A percentile compares a stretch with the other conserved stretches of the same genome.
These are phyloP conservation scores for Calocera cornea DNA, from an alignment of 768 basidiomycete species.

Conservation along the genomic window DNA sequence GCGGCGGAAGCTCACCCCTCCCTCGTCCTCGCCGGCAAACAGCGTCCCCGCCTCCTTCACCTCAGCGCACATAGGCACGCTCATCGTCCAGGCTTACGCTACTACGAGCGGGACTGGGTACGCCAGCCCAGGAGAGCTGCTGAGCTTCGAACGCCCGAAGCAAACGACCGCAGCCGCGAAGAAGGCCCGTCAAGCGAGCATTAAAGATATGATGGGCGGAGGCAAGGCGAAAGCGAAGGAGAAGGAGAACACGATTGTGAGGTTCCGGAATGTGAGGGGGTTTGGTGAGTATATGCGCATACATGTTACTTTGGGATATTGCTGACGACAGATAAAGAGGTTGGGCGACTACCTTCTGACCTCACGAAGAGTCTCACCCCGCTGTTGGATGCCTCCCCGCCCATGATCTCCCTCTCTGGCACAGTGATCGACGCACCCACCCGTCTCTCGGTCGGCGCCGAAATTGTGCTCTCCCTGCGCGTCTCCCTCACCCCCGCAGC, in stretches of 20 bases:
- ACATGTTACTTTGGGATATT: not conserved
- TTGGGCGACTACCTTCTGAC: slow-evolving; percentile 61
- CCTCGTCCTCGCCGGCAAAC: not conserved
- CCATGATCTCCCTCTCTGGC: slow-evolving; percentile 52
- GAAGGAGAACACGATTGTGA: slow-evolving; percentile 49
- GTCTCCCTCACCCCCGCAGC: slow-evolving; percentile 56
- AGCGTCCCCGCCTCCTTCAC: not conserved
- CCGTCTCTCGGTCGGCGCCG: slow-evolving; percentile 55
- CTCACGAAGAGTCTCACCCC: slow-evolving; percentile 34
- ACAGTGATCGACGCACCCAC: slow-evolving; percentile 69
- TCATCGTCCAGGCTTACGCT: not conserved
- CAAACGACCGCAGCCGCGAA: slow-evolving; percentile 15
- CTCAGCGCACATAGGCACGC: not conserved
- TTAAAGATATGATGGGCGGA: slow-evolving; percentile 42
- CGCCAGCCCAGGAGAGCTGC: not conserved
- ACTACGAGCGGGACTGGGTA: not conserved
- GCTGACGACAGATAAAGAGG: slow-evolving; percentile 35
- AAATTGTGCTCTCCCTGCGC: slow-evolving; percentile 62
- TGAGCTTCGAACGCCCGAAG: not conserved
- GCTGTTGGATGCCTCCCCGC: slow-evolving; percentile 54
- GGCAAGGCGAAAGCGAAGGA: slow-evolving; percentile 48
- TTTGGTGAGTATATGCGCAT: slow-evolving; percentile 36
- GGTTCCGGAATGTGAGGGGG: slow-evolving; percentile 48
- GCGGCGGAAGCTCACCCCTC: not conserved
- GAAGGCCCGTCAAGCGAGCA: slow-evolving; percentile 21